phyloP scores from a whole-genome alignment of 257 asterid genomes.

The Penstemon newberryi region DNA sequence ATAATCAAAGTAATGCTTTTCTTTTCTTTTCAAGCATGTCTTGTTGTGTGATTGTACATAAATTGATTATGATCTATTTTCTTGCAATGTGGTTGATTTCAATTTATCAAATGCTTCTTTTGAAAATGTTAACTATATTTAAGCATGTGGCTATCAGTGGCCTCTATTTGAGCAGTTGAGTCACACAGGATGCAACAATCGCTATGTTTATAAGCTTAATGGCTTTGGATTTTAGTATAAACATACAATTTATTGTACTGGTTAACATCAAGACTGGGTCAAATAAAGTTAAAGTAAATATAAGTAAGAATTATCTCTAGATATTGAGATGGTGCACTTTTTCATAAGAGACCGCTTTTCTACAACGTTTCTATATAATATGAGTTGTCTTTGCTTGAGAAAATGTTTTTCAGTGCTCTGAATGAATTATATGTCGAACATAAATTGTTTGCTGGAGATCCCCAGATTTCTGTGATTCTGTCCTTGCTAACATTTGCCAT shows the following conservation, averaged over 20 bases:
- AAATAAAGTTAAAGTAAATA: slow-evolving; percentile 1
- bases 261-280: too few species aligned
- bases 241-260: not conserved
- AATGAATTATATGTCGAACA: not conserved
- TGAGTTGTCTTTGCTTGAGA: slow-evolving; percentile 9
- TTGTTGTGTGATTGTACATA: not conserved
- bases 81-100: not conserved
- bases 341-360: not conserved
- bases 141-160: not conserved
- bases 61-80: too few species aligned
- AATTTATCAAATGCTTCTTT: not conserved
- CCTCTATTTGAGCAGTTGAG: slow-evolving; percentile 5
- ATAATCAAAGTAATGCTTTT: slow-evolving; percentile 10
- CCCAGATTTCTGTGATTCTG: not conserved
- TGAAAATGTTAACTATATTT: not conserved
- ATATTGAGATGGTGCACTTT: slow-evolving; percentile 16
- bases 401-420: slow-evolving; percentile 12
- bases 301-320: not conserved
- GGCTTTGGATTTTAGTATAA: not conserved
- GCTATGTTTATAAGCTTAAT: not conserved
- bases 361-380: not conserved
- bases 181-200: not conserved
- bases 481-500: not conserved
- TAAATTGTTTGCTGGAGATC: not conserved
- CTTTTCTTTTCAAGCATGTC: not conserved